Evolutionary conservation across 2,329 filamentous ascomycete genomes (phyloP).

Genomic region (Fusarium anthophilum): DNA sequence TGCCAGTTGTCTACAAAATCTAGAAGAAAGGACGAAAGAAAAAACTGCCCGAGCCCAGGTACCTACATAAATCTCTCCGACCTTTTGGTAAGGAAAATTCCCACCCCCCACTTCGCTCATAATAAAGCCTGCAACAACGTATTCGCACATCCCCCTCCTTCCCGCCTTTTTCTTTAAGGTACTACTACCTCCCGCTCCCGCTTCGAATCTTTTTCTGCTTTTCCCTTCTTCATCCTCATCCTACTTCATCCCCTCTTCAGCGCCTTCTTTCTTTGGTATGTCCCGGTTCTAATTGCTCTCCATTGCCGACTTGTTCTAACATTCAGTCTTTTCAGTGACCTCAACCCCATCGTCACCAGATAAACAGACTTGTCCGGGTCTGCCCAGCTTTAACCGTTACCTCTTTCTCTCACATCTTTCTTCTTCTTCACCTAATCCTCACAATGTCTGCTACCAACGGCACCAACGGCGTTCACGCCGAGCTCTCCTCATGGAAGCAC

Average conservation of each 20-base stretch:
- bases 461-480: conserved; percentile 51
- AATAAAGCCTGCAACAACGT: conserved; percentile 39
- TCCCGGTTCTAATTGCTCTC: conserved; percentile 3
- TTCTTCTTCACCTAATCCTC: conserved; percentile 42
- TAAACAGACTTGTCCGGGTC: conserved; percentile 34
- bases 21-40: not conserved
- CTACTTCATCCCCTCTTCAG: conserved; percentile 19
- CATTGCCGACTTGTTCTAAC: conserved; percentile 28
- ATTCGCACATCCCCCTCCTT: conserved; percentile 45
- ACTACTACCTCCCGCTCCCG: conserved; percentile 44
- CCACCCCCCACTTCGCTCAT: conserved; percentile 38
- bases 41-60: not conserved
- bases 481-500: conserved; percentile 53
- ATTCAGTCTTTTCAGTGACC: conserved; percentile 32
- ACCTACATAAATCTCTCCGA: conserved; percentile 15
- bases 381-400: conserved; percentile 36
- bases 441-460: conserved; percentile 66
- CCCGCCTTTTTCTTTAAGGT: conserved; percentile 40
- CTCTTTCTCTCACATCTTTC: conserved; percentile 25
- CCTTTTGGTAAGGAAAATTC: conserved; percentile 23
- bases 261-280: conserved; percentile 19
- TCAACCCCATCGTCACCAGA: conserved; percentile 31
- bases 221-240: conserved; percentile 37
- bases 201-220: conserved; percentile 43
- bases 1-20: not conserved